Conservation (phyloP, 1,139 yeast species). For the Hyphopichia fennica region DNA sequence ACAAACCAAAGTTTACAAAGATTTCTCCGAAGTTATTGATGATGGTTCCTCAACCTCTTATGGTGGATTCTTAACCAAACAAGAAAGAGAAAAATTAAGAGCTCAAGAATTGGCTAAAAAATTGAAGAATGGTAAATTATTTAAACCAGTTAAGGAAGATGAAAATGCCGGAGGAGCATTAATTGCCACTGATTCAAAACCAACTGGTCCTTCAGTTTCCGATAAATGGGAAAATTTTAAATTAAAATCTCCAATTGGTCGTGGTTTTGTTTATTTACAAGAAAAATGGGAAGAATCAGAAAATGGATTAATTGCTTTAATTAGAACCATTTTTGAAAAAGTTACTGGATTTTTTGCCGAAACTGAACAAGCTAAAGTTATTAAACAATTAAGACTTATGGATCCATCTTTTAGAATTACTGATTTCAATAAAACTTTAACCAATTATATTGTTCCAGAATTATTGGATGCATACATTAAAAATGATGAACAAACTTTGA, state of each 20-base stretch:
- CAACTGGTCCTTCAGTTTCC: conserved; percentile 67
- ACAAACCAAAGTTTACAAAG: conserved; percentile 85
- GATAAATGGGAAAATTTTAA: conserved; percentile 72
- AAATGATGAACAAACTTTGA: conserved; percentile 82
- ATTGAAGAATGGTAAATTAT: conserved; percentile 53
- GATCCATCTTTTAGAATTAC: conserved; percentile 87
- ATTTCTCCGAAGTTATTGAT: conserved; percentile 84
- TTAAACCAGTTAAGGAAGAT: conserved; percentile 69
- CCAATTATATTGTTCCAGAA: conserved; percentile 94
- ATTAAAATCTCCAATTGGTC: conserved; percentile 69
- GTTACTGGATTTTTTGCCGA: conserved; percentile 90
- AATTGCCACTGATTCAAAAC: conserved; percentile 79
- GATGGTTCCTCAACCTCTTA: conserved; percentile 87
- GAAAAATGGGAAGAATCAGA: conserved; percentile 92
- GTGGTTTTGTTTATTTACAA: conserved; percentile 59
- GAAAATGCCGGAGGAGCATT: conserved; percentile 86
- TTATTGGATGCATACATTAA: conserved; percentile 92
- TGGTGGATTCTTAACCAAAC: conserved; percentile 91
- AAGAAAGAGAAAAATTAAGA: conserved; percentile 75
- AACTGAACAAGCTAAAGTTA: conserved; percentile 92
- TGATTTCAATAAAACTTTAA: conserved; percentile 77
- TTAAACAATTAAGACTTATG: conserved; percentile 80
- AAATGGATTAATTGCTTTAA: conserved; percentile 80
- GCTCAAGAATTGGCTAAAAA: conserved; percentile 56
- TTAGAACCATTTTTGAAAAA: conserved; percentile 79